Evolutionary conservation across 1,139 yeast genomes (phyloP).

Genomic region (Yamadazyma friedrichii): DNA sequence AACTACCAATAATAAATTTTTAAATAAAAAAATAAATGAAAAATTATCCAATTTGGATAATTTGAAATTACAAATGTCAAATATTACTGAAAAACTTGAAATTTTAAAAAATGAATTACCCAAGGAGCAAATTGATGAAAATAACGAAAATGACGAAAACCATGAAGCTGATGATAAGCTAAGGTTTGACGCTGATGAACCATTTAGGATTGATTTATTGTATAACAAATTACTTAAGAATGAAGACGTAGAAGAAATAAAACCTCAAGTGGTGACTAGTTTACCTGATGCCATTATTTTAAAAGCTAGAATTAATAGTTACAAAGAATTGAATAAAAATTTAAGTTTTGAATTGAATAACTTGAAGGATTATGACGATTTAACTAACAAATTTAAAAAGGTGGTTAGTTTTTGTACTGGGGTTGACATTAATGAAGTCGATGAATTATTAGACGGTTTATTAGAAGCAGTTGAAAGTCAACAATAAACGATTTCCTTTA

Average conservation of each 20-base stretch:
- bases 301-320: conserved; percentile 78
- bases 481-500: conserved; percentile 3
- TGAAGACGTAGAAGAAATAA: conserved; percentile 24
- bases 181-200: conserved; percentile 77
- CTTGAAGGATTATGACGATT: conserved; percentile 54
- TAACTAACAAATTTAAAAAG: conserved; percentile 82
- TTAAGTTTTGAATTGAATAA: conserved; percentile 51
- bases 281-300: conserved; percentile 66
- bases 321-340: conserved; percentile 38
- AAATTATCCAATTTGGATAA: conserved; percentile 40
- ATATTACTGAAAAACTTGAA: conserved; percentile 38
- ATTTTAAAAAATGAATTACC: conserved; percentile 25
- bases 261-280: conserved; percentile 23
- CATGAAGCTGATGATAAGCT: conserved; percentile 15
- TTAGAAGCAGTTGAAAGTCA: conserved; percentile 85
- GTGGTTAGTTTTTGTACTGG: conserved; percentile 92
- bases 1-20: conserved; percentile 44
- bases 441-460: conserved; percentile 77
- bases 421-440: conserved; percentile 72
- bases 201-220: conserved; percentile 64
- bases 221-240: conserved; percentile 47
- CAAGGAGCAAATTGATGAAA: conserved; percentile 12
- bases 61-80: conserved; percentile 44
- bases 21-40: conserved; percentile 37
- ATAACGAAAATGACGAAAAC: conserved; percentile 15